phyloP scores from a whole-genome alignment of 2,329 filamentous ascomycete species.

The Colletotrichum nymphaeae region DNA sequence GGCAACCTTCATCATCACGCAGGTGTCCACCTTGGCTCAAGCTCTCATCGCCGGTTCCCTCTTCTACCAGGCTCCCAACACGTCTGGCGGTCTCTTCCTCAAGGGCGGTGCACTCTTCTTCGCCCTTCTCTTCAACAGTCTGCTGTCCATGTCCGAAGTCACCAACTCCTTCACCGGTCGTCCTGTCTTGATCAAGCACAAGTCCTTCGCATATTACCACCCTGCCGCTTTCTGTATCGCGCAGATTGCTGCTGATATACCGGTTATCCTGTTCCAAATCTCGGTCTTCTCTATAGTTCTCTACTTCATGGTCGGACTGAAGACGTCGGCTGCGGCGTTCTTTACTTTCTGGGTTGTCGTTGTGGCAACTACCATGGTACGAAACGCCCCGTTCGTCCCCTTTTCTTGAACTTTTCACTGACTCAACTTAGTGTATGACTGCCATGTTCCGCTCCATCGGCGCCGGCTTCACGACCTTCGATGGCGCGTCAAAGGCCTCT shows the following conservation, averaged over 20 bases:
- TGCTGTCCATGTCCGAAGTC: constrained; percentile 75
- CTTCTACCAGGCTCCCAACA: constrained; percentile 72
- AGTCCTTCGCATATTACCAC: constrained; percentile 67
- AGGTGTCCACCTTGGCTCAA: constrained; percentile 66
- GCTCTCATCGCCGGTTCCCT: constrained; percentile 74
- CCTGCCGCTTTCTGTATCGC: constrained; percentile 70
- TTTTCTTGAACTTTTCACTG: not conserved
- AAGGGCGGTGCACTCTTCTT: constrained; percentile 75
- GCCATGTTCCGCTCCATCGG: constrained; percentile 68
- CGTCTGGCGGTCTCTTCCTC: constrained; percentile 70
- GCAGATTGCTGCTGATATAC: constrained; percentile 65
- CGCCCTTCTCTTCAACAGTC: constrained; percentile 69
- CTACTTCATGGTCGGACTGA: constrained; percentile 74
- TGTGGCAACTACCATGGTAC: constrained; percentile 61
- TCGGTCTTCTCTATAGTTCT: constrained; percentile 66
- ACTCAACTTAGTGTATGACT: constrained; percentile 59
- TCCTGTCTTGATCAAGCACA: constrained; percentile 69
- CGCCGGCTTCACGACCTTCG: constrained; percentile 66
- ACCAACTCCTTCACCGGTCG: constrained; percentile 71
- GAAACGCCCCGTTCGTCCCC: constrained; percentile 28
- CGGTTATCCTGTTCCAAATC: constrained; percentile 68
- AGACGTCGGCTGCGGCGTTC: constrained; percentile 62
- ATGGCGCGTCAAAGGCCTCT: constrained; percentile 68
- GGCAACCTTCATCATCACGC: constrained; percentile 71
- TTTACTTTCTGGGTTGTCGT: constrained; percentile 72